Evolutionary conservation across 1,284 basidiomycete species (phyloP).

Genomic region (Trametes versicolor): DNA sequence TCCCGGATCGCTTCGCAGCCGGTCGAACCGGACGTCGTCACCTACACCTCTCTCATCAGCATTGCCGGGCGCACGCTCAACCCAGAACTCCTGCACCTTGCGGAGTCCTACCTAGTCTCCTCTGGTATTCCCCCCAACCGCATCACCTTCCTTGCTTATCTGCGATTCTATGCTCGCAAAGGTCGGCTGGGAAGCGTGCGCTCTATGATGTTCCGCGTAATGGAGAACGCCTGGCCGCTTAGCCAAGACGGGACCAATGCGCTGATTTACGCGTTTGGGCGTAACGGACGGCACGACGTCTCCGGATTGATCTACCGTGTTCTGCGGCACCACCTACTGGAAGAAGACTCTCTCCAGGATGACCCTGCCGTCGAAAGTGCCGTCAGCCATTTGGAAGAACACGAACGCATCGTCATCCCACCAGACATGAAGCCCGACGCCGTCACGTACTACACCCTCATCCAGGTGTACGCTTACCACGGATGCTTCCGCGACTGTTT

Average conservation of each 20-base stretch:
- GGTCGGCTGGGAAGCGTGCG: slow-evolving; percentile 63
- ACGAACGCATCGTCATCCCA: slow-evolving; percentile 58
- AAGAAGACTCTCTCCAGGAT: slow-evolving; percentile 40
- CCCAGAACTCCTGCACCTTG: slow-evolving; percentile 57
- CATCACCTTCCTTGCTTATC: slow-evolving; percentile 66
- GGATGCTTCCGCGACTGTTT: slow-evolving; percentile 72
- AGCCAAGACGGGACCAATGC: slow-evolving; percentile 73
- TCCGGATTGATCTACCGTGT: slow-evolving; percentile 70
- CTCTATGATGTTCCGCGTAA: slow-evolving; percentile 61
- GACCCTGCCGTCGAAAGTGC: slow-evolving; percentile 47
- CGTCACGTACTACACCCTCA: slow-evolving; percentile 74
- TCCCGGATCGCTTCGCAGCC: slow-evolving; percentile 18
- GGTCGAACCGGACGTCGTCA: slow-evolving; percentile 65
- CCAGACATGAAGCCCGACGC: slow-evolving; percentile 61
- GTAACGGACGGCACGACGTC: slow-evolving; percentile 61
- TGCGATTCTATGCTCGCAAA: slow-evolving; percentile 62
- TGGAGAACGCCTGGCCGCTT: slow-evolving; percentile 58
- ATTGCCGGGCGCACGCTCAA: slow-evolving; percentile 66
- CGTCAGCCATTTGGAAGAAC: slow-evolving; percentile 45
- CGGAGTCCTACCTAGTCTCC: slow-evolving; percentile 58
- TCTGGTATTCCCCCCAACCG: slow-evolving; percentile 66
- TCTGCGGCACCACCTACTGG: slow-evolving; percentile 60
- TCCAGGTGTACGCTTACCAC: slow-evolving; percentile 74
- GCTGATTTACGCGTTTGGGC: slow-evolving; percentile 72
- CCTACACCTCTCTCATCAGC: slow-evolving; percentile 72